Evolutionary conservation across 1,139 yeast genomes (phyloP).

Genomic region (Zygoascus sp.): DNA sequence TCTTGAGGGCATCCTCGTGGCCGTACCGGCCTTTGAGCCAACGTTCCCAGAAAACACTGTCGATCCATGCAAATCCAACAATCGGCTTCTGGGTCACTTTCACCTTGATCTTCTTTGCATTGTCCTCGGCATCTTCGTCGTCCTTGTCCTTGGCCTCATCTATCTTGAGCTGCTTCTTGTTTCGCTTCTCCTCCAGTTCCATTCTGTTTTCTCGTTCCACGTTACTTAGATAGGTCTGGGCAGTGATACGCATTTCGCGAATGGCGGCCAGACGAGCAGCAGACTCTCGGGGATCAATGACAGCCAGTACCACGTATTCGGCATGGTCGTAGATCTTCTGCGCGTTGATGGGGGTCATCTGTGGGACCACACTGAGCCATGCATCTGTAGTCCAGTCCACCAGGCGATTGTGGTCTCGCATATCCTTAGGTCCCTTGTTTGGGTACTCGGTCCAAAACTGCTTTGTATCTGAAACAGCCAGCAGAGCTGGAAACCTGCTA

Average conservation of each 20-base stretch:
- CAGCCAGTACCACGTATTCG: conserved; percentile 32
- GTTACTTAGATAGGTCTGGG: conserved; percentile 28
- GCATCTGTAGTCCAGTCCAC: conserved; percentile 33
- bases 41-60: conserved; percentile 36
- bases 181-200: conserved; percentile 30
- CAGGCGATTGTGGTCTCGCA: conserved; percentile 32
- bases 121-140: conserved; percentile 32
- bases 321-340: conserved; percentile 31
- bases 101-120: conserved; percentile 32
- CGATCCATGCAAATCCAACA: conserved; percentile 39
- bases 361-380: conserved; percentile 37
- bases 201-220: conserved; percentile 27
- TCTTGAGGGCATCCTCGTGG: conserved; percentile 18
- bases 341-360: conserved; percentile 35
- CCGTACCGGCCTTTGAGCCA: conserved; percentile 36
- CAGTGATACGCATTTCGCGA: conserved; percentile 32
- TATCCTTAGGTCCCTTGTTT: conserved; percentile 33
- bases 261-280: conserved; percentile 27
- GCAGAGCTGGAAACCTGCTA: conserved; percentile 33
- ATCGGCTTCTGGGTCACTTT: conserved; percentile 26
- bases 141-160: conserved; percentile 35
- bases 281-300: conserved; percentile 33
- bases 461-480: conserved; percentile 31
- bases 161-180: conserved; percentile 33
- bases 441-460: conserved; percentile 28